These are phyloP conservation scores for Isabelozyma rhagii DNA, from an alignment of 805 yeast species.

Conservation along the genomic window DNA sequence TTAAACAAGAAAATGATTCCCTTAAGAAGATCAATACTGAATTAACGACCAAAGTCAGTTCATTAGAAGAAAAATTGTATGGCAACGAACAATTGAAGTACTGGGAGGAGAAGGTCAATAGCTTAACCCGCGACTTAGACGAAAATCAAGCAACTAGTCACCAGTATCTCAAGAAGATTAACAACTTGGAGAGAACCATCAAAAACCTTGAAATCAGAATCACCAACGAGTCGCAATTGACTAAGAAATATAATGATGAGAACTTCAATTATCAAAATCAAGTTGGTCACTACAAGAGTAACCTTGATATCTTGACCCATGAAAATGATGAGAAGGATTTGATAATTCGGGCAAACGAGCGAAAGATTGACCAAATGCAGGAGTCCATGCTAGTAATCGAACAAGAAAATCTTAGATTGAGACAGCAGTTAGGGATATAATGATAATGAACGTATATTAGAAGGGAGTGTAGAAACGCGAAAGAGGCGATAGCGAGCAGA, in stretches of 20 bases:
- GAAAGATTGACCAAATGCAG: slow-evolving; percentile 55
- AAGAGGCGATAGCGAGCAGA: background rate
- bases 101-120: slow-evolving; percentile 57
- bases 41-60: slow-evolving; percentile 42
- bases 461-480: background rate
- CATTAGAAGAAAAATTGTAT: slow-evolving; percentile 46
- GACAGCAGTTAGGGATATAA: slow-evolving; percentile 28
- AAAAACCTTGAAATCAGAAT: slow-evolving; percentile 52
- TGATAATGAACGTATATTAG: background rate
- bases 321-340: slow-evolving; percentile 43
- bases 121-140: slow-evolving; percentile 50
- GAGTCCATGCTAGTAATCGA: slow-evolving; percentile 53
- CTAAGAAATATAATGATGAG: slow-evolving; percentile 56
- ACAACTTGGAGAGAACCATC: slow-evolving; percentile 49
- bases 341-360: slow-evolving; percentile 44
- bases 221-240: slow-evolving; percentile 48
- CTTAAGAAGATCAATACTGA: slow-evolving; percentile 54
- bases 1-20: slow-evolving; percentile 66
- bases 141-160: slow-evolving; percentile 45
- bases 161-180: slow-evolving; percentile 50
- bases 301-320: slow-evolving; percentile 35
- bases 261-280: slow-evolving; percentile 53
- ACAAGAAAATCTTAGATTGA: slow-evolving; percentile 57
- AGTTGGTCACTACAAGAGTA: slow-evolving; percentile 38
- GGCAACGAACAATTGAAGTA: slow-evolving; percentile 53